Percentiles rank a stretch among this genome's conserved stretches.
These are phyloP conservation scores for Agrostemma githago DNA, from an alignment of 148 eudicot species.

Conservation along the genomic window DNA sequence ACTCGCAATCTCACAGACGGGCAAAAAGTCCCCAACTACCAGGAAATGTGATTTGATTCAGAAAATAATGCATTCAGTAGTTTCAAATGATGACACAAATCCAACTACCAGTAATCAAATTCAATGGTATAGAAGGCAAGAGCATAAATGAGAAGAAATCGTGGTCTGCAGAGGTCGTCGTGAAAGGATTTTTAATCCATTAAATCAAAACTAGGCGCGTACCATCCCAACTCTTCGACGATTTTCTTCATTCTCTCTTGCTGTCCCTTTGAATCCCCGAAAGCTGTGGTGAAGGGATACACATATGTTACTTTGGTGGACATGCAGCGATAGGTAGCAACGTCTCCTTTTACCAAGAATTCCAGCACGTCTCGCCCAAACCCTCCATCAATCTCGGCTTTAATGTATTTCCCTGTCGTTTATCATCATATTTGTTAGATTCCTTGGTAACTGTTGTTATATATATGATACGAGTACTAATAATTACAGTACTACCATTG, in stretches of 20 bases:
- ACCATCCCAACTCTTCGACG: slow-evolving; percentile 70
- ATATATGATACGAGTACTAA: neutral
- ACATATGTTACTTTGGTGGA: slow-evolving; percentile 81
- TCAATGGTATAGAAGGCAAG: neutral
- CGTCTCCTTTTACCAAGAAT: slow-evolving; percentile 78
- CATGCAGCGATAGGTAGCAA: slow-evolving; percentile 83
- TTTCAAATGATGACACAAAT: neutral
- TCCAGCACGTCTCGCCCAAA: slow-evolving; percentile 85
- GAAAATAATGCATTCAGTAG: too few relatives aligned
- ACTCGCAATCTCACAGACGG: too few relatives aligned
- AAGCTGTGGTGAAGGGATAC: slow-evolving; percentile 95
- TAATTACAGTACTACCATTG: slow-evolving; percentile 40
- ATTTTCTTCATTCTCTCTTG: slow-evolving; percentile 83
- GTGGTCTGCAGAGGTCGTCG: neutral
- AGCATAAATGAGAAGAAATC: neutral
- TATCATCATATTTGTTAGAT: slow-evolving; percentile 7
- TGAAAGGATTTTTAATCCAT: slow-evolving; percentile 43
- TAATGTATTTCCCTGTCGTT: slow-evolving; percentile 58
- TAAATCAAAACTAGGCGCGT: slow-evolving; percentile 71
- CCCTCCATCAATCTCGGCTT: slow-evolving; percentile 90
- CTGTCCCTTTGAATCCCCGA: slow-evolving; percentile 95
- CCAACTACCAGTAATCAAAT: neutral
- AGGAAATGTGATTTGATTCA: too few relatives aligned
- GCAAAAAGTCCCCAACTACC: too few relatives aligned
- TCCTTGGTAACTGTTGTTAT: neutral